Evolutionary conservation across 2,329 filamentous ascomycete species (phyloP).

Genomic region (Penicillium sp.): DNA sequence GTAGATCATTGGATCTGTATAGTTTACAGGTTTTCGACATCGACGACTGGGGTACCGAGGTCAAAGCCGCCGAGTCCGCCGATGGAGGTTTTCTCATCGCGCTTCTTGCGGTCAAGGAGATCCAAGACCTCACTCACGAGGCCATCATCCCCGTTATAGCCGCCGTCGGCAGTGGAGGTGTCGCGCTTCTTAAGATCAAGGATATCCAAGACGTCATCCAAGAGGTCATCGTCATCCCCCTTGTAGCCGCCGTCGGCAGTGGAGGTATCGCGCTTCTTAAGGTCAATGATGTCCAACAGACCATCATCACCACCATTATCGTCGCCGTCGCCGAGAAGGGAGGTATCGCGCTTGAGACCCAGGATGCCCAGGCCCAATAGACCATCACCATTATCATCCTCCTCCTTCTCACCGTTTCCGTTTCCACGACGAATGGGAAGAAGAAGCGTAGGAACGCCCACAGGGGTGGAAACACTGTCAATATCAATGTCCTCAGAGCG

Average conservation of each 20-base stretch:
- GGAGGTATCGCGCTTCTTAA: too few relatives aligned
- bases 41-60: neutral
- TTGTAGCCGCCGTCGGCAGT: too few relatives aligned
- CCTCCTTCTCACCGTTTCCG: neutral
- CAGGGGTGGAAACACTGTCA: neutral
- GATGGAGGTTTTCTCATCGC: neutral
- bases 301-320: too few relatives aligned
- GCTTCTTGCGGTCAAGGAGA: neutral
- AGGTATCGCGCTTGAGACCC: neutral
- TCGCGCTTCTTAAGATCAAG: too few relatives aligned
- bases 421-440: neutral
- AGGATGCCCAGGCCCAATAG: neutral
- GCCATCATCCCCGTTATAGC: too few relatives aligned
- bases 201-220: too few relatives aligned
- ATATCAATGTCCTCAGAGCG: neutral
- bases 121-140: too few relatives aligned
- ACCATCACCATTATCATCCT: neutral
- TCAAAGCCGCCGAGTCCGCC: neutral
- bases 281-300: too few relatives aligned
- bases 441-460: too few relatives aligned
- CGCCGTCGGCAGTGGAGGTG: too few relatives aligned
- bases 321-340: too few relatives aligned
- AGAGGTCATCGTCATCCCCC: too few relatives aligned
- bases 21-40: neutral
- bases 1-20: neutral